Base-by-base conservation (phyloP, 495 filamentous ascomycete species). In the Penicillium roqueforti region DNA sequence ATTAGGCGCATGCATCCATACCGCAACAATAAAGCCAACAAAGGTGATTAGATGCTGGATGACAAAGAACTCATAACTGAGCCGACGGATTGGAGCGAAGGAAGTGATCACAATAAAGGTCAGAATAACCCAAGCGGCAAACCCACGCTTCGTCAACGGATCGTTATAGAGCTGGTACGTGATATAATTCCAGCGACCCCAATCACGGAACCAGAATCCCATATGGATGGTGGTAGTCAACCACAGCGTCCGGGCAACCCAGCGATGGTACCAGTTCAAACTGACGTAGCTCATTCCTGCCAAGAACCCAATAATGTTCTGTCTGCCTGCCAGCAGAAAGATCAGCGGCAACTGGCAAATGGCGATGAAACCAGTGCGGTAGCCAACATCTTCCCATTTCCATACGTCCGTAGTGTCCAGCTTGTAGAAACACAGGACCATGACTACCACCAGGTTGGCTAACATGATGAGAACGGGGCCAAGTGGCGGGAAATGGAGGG, bases 191-290 rank as follows among this genome's bases (percentile, higher is more conserved):
- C 80, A 83, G 13, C 76, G 76, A 8, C 71, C 78, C 86, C 88
- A 95, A 36, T 82, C 78, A 11, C 76, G 68, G 54, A 86, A 84
- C 68, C 87, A 93, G 60, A 87, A 85, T 31, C 77, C 82, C 56
- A 88, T 80, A 60, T 95, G 90, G 6, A 92, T 78, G 1, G 87
- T 86, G 0, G 81, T 81, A 0, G 86, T 90, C 16, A 92, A 67
- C 49, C 91, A 84, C 60, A 93, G 75, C 32, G 82, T 87, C 16
- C 90, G 81, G 1, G 86, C 80, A 11, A 84, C 80, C 88, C 90
- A 92, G 52, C 89, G 78, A 62, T 95, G 90, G 47, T 91, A 77
- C 89, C 88, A 92, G 60, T 92, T 92, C 44, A 95, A 66, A 14
- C 85, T 76, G 69, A 90, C 86, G 54, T 93, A 83, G 50, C 83